A percentile compares a stretch with the other conserved stretches of the same genome.
These are phyloP conservation scores for Tricholoma sp. DNA, from an alignment of 768 basidiomycete species.

Conservation along the genomic window DNA sequence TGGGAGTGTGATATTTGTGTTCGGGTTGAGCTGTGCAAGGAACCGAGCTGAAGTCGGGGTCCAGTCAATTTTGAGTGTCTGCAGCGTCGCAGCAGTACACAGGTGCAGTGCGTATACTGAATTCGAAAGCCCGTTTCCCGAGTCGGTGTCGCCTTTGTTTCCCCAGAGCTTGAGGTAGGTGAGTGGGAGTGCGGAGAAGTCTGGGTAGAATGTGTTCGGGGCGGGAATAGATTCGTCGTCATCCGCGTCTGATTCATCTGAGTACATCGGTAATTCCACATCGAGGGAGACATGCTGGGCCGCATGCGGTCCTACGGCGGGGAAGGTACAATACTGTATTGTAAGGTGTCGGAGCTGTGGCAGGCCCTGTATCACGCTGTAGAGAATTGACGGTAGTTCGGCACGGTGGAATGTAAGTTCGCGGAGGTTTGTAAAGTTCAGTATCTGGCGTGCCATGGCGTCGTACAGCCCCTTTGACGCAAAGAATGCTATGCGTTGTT, in stretches of 20 bases:
- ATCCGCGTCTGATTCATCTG: background rate
- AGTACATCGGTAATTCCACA: background rate
- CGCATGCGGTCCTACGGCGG: conserved; percentile 10
- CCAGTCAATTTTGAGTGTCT: conserved; percentile 39
- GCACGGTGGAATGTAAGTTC: conserved; percentile 32
- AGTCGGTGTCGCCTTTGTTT: conserved; percentile 23
- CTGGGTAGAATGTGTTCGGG: background rate
- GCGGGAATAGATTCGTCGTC: background rate
- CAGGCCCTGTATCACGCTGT: conserved; percentile 29
- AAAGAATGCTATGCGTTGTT: conserved; percentile 6
- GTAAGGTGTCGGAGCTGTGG: conserved; percentile 32
- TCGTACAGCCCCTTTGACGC: conserved; percentile 9
- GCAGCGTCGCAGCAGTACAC: conserved; percentile 30
- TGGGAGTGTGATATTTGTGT: conserved; percentile 12
- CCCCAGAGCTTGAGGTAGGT: conserved; percentile 36
- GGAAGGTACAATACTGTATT: conserved; percentile 36
- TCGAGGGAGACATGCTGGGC: background rate
- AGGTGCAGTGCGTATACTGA: conserved; percentile 22
- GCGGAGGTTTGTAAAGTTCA: conserved; percentile 28
- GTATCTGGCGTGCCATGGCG: conserved; percentile 8
- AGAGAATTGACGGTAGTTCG: conserved; percentile 31
- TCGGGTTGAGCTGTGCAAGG: conserved; percentile 23
- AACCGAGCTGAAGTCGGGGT: conserved; percentile 27
- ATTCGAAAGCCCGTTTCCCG: conserved; percentile 2
- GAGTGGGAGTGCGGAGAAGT: conserved; percentile 33